A percentile compares a stretch with the other conserved stretches of the same genome.
phyloP scores from a whole-genome alignment of 202 grass and related monocot species.

The Cymbopogon flexuosus region DNA sequence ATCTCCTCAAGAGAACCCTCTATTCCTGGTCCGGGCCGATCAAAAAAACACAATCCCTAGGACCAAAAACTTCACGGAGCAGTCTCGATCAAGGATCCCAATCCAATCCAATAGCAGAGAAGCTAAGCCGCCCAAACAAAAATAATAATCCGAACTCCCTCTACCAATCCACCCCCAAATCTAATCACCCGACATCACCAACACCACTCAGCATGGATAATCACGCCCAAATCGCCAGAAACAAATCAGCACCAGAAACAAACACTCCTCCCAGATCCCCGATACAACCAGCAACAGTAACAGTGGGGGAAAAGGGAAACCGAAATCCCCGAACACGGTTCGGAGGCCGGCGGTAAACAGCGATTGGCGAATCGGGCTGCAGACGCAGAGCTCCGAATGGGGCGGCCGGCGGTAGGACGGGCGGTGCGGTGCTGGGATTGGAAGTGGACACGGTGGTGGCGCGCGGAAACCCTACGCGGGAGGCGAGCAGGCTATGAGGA shows the following conservation, averaged over 20 bases:
- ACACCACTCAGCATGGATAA: not conserved
- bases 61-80: constrained; percentile 90
- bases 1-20: constrained; percentile 63
- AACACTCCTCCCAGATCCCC: constrained; percentile 17
- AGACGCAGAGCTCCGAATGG: constrained; percentile 35
- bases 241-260: not conserved
- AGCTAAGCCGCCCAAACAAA: not conserved
- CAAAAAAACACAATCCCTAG: constrained; percentile 58
- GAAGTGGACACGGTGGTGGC: not conserved
- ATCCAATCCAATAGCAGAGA: constrained; percentile 31
- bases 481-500: not conserved
- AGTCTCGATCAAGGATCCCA: constrained; percentile 49
- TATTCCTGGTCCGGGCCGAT: constrained; percentile 59
- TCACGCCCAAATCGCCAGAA: constrained; percentile 19
- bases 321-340: constrained; percentile 15
- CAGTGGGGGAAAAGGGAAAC: not conserved
- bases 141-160: not conserved
- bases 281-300: not conserved
- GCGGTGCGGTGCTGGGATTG: constrained; percentile 10
- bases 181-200: constrained; percentile 7
- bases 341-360: not conserved
- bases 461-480: constrained; percentile 6
- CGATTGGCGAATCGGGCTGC: constrained; percentile 15
- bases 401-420: constrained; percentile 17
- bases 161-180: not conserved